phyloP scores from a whole-genome alignment of 139 green algal species.

The Haematococcus sp. region DNA sequence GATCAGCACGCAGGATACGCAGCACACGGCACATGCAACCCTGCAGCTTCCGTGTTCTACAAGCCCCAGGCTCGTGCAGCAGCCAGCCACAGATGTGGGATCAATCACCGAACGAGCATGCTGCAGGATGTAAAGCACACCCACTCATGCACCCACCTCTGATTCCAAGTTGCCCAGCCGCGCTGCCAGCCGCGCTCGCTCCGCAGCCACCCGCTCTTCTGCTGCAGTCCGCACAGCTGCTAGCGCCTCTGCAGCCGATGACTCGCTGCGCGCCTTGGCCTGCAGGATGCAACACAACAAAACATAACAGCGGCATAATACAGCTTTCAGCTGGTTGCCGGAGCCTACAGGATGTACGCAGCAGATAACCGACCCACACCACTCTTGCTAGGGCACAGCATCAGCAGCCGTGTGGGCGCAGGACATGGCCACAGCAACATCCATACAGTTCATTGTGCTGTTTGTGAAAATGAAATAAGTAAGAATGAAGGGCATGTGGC shows the following conservation, averaged over 20 bases:
- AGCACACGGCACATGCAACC: too few species aligned
- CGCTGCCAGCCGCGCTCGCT: slow-evolving; percentile 14
- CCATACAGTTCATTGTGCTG: too few species aligned
- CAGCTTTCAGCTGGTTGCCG: not conserved
- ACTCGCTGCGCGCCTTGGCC: slow-evolving; percentile 1
- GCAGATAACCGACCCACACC: not conserved
- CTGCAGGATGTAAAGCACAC: too few species aligned
- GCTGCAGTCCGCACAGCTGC: slow-evolving; percentile 2
- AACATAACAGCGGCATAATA: not conserved
- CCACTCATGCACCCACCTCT: slow-evolving; percentile 24
- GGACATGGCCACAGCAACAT: too few species aligned
- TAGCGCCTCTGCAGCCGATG: not conserved
- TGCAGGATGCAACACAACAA: too few species aligned
- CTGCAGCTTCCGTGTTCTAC: too few species aligned
- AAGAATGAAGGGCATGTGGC: too few species aligned
- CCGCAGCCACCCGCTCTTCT: slow-evolving; percentile 29
- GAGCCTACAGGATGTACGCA: not conserved
- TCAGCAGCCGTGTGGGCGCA: not conserved
- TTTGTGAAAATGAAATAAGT: too few species aligned
- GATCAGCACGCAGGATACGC: too few species aligned
- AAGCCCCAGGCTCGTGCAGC: too few species aligned
- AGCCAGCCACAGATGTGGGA: too few species aligned
- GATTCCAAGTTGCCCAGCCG: slow-evolving; percentile 17
- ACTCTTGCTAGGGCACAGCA: not conserved
- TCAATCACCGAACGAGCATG: too few species aligned